A percentile compares a stretch with the other conserved stretches of the same genome.
phyloP scores from a whole-genome alignment of 495 filamentous ascomycete genomes.

The Pyrenopolyporus hunteri region DNA sequence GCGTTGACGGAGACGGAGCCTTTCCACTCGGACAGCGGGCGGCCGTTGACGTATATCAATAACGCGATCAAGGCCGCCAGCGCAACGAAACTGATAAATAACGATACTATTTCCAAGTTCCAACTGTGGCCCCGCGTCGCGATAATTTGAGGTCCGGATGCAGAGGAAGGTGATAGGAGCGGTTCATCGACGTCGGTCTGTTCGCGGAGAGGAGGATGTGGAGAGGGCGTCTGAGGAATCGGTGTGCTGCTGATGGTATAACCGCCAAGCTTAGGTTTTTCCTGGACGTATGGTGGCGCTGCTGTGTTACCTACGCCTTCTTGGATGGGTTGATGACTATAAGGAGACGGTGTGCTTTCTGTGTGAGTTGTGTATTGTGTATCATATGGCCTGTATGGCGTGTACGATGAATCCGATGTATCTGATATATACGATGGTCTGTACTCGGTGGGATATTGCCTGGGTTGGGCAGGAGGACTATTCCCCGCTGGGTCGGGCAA shows the following conservation, averaged over 20 bases:
- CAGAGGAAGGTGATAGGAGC: slow-evolving; percentile 1
- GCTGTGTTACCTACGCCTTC: background rate
- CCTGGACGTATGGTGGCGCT: background rate
- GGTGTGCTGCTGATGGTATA: background rate
- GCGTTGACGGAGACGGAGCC: slow-evolving; percentile 14
- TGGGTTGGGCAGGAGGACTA: too few relatives aligned
- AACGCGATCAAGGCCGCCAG: slow-evolving; percentile 5
- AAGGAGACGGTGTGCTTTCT: too few relatives aligned
- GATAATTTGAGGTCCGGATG: slow-evolving; percentile 1
- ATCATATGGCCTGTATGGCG: too few relatives aligned
- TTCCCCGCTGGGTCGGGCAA: too few relatives aligned
- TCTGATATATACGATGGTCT: too few relatives aligned
- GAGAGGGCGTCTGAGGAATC: background rate
- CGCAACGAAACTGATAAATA: slow-evolving; percentile 8
- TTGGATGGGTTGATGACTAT: background rate
- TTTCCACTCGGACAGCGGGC: slow-evolving; percentile 15
- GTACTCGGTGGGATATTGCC: too few relatives aligned
- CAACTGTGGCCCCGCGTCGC: slow-evolving; percentile 17
- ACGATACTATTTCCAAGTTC: slow-evolving; percentile 15
- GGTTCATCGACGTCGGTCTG: background rate
- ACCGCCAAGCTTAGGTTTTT: background rate
- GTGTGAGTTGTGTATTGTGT: too few relatives aligned
- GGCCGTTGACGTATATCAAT: slow-evolving; percentile 7
- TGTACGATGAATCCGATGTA: too few relatives aligned
- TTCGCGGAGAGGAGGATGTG: background rate